Evolutionary conservation across 345 rosid genomes (phyloP).

Genomic region (Lepidium africanum): DNA sequence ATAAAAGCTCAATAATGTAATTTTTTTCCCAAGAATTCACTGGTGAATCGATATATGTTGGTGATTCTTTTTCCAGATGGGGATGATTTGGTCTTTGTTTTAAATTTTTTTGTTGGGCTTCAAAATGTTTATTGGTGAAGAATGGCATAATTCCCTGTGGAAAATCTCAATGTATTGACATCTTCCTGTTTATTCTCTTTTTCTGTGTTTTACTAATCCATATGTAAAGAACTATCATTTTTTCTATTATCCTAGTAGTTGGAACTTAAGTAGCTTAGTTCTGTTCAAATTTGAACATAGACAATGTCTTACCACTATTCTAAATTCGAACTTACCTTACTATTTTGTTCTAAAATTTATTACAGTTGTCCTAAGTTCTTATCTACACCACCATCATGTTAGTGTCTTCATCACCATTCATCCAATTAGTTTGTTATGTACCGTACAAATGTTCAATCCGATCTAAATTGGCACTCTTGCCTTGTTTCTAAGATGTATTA

Average conservation of each 20-base stretch:
- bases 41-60: background rate
- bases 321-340: too few species aligned
- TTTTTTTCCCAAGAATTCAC: too few species aligned
- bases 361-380: too few species aligned
- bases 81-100: slow-evolving; percentile 7
- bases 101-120: background rate
- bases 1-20: too few species aligned
- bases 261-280: too few species aligned
- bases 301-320: too few species aligned
- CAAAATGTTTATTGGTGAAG: slow-evolving; percentile 20
- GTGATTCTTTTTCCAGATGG: slow-evolving; percentile 26
- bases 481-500: background rate
- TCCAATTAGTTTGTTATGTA: background rate
- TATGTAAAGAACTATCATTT: too few species aligned
- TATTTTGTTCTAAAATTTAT: too few species aligned
- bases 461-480: background rate
- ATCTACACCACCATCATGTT: too few species aligned
- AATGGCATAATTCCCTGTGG: slow-evolving; percentile 2
- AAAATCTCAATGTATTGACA: slow-evolving; percentile 7
- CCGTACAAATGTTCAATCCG: background rate
- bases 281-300: too few species aligned
- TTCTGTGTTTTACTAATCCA: background rate
- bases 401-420: background rate
- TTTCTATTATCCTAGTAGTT: too few species aligned
- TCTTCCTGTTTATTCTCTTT: background rate